Conservation (phyloP, 176 grass and related monocot species). For the Phyllostachys edulis region DNA sequence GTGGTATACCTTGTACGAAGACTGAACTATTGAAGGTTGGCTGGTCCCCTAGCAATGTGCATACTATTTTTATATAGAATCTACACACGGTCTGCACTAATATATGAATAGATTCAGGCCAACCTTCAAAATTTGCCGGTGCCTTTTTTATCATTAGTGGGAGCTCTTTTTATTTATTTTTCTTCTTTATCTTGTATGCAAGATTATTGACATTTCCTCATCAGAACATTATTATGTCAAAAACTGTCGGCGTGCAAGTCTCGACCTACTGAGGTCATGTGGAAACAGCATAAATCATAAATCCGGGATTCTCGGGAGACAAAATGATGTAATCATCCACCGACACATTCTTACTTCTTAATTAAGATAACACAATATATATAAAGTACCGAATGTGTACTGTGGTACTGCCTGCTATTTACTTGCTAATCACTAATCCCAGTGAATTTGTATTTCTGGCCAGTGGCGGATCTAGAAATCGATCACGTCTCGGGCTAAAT, state of each 20-base stretch:
- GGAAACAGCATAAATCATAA: conserved; percentile 19
- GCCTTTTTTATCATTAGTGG: conserved; percentile 26
- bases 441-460: not conserved
- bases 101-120: conserved; percentile 24
- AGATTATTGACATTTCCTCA: conserved; percentile 33
- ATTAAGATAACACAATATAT: conserved; percentile 3
- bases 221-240: conserved; percentile 44
- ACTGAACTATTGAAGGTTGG: conserved; percentile 22
- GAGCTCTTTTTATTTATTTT: not conserved
- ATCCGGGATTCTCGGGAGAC: conserved; percentile 26
- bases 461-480: too few relatives aligned
- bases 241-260: conserved; percentile 19
- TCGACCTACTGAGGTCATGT: not conserved
- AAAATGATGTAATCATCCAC: conserved; percentile 34
- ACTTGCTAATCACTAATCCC: not conserved
- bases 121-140: not conserved
- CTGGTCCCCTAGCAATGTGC: conserved; percentile 18
- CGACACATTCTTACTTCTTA: conserved; percentile 25
- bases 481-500: too few relatives aligned
- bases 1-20: not conserved
- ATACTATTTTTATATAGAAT: conserved; percentile 32
- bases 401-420: not conserved
- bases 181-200: conserved; percentile 12
- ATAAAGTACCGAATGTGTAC: not conserved
- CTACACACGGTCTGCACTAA: conserved; percentile 13